Conservation (phyloP, 768 basidiomycete species). For the Gloeopeniophorella convolvens region DNA sequence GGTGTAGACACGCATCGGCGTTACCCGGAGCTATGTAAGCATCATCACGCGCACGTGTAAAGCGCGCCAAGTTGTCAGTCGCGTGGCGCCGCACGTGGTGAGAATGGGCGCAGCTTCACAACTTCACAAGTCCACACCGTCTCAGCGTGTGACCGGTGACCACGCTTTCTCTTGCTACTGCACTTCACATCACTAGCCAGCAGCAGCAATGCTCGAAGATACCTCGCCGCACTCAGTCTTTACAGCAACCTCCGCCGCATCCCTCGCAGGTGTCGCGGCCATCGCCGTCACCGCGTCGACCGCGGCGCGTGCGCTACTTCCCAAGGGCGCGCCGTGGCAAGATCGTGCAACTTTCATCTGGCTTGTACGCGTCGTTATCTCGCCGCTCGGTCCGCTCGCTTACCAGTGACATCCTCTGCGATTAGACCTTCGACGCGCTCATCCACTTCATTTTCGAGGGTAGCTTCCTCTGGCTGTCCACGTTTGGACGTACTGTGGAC, state of each 20-base stretch:
- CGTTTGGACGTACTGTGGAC: constrained; percentile 67
- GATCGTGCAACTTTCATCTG: constrained; percentile 72
- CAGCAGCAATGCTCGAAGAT: constrained; percentile 2
- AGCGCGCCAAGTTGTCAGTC: no score
- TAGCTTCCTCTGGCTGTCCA: constrained; percentile 71
- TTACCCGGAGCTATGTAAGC: no score
- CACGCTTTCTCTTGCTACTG: no score
- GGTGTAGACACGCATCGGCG: no score
- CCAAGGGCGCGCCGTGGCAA: constrained; percentile 55
- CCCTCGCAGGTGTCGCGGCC: constrained; percentile 51
- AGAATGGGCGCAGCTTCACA: no score
- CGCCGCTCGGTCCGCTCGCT: not conserved
- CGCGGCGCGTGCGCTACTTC: constrained; percentile 51
- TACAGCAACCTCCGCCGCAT: constrained; percentile 55
- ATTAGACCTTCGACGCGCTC: constrained; percentile 70
- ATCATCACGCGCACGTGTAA: no score
- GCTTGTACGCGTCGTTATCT: constrained; percentile 44
- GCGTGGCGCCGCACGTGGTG: no score
- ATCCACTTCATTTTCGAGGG: constrained; percentile 79
- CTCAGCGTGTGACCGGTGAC: no score
- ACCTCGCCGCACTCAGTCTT: constrained; percentile 32
- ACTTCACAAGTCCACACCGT: no score
- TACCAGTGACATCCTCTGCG: not conserved
- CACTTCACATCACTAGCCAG: no score
- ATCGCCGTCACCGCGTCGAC: constrained; percentile 46